Percentiles rank a stretch among this genome's conserved stretches.
Evolutionary conservation across 2,329 filamentous ascomycete species (phyloP).

Genomic region (Aureobasidium sp.): DNA sequence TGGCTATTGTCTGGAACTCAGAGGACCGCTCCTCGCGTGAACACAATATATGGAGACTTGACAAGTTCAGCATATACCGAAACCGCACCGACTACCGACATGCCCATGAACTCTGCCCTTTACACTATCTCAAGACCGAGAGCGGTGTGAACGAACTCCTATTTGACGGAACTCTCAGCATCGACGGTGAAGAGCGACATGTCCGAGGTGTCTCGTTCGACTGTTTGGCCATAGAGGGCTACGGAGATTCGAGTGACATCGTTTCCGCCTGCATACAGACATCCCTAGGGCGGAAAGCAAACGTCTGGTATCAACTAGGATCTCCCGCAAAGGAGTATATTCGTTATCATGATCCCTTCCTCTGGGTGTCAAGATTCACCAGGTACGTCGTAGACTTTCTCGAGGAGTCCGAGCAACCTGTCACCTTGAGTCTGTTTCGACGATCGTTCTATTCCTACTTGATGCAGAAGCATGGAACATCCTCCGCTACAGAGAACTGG

Average conservation of each 20-base stretch:
- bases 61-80: constrained; percentile 1
- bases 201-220: constrained; percentile 52
- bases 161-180: constrained; percentile 55
- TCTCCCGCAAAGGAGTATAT: constrained; percentile 54
- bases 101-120: constrained; percentile 46
- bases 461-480: constrained; percentile 35
- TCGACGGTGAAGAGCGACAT: constrained; percentile 40
- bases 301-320: constrained; percentile 59
- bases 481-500: constrained; percentile 50
- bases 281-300: constrained; percentile 23
- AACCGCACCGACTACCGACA: constrained; percentile 20
- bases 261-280: constrained; percentile 58
- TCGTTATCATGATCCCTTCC: constrained; percentile 55
- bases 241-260: constrained; percentile 44
- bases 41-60: constrained; percentile 7
- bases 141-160: constrained; percentile 37
- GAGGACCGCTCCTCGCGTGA: background rate
- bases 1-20: background rate
- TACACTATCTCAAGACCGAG: constrained; percentile 47
- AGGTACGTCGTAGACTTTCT: constrained; percentile 69
- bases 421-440: constrained; percentile 53
- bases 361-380: constrained; percentile 63
- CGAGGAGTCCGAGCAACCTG: constrained; percentile 25
- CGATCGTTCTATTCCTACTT: constrained; percentile 54
- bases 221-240: constrained; percentile 59